Evolutionary conservation across 257 asterid genomes (phyloP), one percentile per base, ranked within the genome.

Genomic region (Ophiorrhiza pumila): DNA sequence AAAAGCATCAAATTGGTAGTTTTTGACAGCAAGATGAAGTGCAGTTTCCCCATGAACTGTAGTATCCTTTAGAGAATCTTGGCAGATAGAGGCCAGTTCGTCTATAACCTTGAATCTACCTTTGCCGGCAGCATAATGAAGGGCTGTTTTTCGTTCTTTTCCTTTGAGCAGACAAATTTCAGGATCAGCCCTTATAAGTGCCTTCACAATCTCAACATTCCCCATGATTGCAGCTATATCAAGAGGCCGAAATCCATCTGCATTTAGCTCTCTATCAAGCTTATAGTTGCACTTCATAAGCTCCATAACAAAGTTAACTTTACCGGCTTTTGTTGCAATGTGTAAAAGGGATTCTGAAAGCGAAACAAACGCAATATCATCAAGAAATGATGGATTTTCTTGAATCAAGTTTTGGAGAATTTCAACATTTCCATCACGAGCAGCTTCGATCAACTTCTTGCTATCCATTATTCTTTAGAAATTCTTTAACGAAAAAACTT

Each of bases 21-120:
- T 35, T 50, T 76, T 78, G 13, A 78, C 76, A 41, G 85, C 80
- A 61, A 81, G 78, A 60, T 78, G 85, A 78, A 81, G 83, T 11
- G 74, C 76, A 55, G 83, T 81, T 68, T 78, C 83, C 27, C 73
- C 83, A 68, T 62, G 72, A 76, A 61, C 76, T 18, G 83, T 81
- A 15, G 76, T 46, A 71, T 71, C 76, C 70, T 75, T 41, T 13
- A 81, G 17, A 67, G 55, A 62, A 68, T 75, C 71, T 17, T 20
- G 55, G 59, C 31, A 46, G 71, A 35, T 3, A 29, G 71, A 46
- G 29, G 56, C 59, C 27, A 67, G 14, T 29, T 67, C 43, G 17
- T 67, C 59, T 34, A 67, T 52, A 46, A 67, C 42, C 71, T 15
- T 39, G 23, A 29, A 9, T 46, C 39, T 46, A 18, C 59, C 71